Percentiles rank a stretch among this genome's conserved stretches.
These are phyloP conservation scores for Lactarius hengduanensis DNA, from an alignment of 768 basidiomycete species.

Conservation along the genomic window DNA sequence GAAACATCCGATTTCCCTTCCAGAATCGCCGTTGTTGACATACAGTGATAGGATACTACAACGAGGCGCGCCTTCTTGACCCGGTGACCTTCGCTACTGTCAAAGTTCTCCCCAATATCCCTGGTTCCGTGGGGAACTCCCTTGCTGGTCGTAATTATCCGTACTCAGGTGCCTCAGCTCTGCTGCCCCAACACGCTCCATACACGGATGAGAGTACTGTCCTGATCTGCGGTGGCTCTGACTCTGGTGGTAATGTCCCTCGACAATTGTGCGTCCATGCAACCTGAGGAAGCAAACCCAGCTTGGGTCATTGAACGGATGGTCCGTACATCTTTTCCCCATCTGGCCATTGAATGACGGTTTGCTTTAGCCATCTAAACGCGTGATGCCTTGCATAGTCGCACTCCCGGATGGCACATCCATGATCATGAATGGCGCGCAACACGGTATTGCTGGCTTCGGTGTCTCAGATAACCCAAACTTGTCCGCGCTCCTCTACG, in stretches of 20 bases:
- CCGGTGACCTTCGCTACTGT: constrained; percentile 63
- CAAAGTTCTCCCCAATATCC: constrained; percentile 63
- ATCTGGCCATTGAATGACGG: background rate
- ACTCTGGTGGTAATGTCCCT: constrained; percentile 49
- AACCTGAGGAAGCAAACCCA: constrained; percentile 60
- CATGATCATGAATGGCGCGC: constrained; percentile 74
- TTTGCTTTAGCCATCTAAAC: constrained; percentile 53
- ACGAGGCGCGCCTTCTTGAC: constrained; percentile 75
- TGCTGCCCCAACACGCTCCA: constrained; percentile 68
- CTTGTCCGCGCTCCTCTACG: constrained; percentile 65
- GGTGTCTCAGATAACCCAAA: constrained; percentile 66
- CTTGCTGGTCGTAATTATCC: constrained; percentile 77
- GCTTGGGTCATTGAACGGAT: constrained; percentile 77
- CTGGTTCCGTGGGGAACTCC: constrained; percentile 69
- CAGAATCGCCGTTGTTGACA: background rate
- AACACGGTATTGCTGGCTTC: constrained; percentile 69
- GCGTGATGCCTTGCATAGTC: constrained; percentile 77
- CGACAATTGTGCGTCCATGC: constrained; percentile 71
- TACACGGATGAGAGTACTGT: constrained; percentile 71
- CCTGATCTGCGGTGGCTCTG: constrained; percentile 76
- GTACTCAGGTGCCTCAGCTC: constrained; percentile 64
- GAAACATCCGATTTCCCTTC: background rate
- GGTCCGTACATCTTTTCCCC: constrained; percentile 43
- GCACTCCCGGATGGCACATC: constrained; percentile 72
- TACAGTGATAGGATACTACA: constrained; percentile 59